Conservation (phyloP, 306 rosid genomes). For the Corylus heterophylla region DNA sequence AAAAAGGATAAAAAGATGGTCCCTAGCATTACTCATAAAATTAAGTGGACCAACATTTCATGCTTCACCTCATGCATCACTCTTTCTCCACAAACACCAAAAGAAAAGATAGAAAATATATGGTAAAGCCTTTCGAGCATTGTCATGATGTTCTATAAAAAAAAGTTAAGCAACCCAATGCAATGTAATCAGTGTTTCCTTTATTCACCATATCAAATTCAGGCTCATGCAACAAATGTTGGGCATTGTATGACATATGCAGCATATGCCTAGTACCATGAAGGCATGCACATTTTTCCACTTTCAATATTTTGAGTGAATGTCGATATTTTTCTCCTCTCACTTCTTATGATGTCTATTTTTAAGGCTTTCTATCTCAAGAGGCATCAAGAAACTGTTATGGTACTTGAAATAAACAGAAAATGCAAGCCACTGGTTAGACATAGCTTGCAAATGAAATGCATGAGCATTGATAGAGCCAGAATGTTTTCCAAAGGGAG, state of each 20-base stretch:
- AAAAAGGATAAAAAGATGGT: too few species aligned
- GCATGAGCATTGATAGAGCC: not conserved
- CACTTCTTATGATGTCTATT: not conserved
- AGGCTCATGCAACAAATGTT: not conserved
- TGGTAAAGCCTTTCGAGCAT: not conserved
- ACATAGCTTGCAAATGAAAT: not conserved
- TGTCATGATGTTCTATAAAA: not conserved
- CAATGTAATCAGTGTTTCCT: not conserved
- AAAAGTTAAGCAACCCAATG: not conserved
- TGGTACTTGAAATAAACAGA: too few species aligned
- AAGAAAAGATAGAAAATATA: not conserved
- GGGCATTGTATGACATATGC: not conserved
- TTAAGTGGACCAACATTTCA: too few species aligned
- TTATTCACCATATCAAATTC: not conserved
- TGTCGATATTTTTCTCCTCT: not conserved
- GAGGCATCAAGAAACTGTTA: not conserved
- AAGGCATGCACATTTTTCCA: not conserved
- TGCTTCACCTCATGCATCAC: too few species aligned
- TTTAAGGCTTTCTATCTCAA: not conserved
- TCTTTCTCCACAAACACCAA: not conserved
- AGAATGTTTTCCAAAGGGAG: not conserved
- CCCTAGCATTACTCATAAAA: too few species aligned
- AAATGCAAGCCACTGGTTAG: too few species aligned
- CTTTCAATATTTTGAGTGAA: not conserved
- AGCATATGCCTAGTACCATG: not conserved